Base-by-base conservation (phyloP, 495 filamentous ascomycete genomes). In the Lindgomyces ingoldianus region DNA sequence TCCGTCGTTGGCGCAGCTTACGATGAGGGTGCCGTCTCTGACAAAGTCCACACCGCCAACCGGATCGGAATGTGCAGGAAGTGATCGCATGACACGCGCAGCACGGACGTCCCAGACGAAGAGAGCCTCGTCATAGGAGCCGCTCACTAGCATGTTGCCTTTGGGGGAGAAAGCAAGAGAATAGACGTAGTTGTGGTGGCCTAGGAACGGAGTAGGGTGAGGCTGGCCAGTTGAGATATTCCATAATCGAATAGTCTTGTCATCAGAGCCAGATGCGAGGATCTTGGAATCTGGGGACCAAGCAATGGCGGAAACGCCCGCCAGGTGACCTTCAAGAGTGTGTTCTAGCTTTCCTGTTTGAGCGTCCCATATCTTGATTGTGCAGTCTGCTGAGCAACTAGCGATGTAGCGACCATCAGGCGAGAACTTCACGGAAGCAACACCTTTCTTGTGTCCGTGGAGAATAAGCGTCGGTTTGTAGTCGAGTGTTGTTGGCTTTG, bases 101-200 rank as follows among this genome's bases (percentile, higher is more conserved):
- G 90, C 87, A 0, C 94, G 84, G 2, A 98, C 89, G 75, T 98
- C 94, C 94, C 94, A 98, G 24, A 98, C 76, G 67, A 96, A 95
- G 0, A 98, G 89, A 9, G 95, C 94, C 80, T 98, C 94, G 70
- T 98, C 94, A 76, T 96, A 98, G 69, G 90, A 93, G 18, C 94
- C 95, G 60, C 89, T 93, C 39, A 89, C 94, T 18, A 98, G 84
- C 70, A 96, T 96, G 70, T 97, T 98, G 39, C 94, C 95, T 76
- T 96, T 96, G 0, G 95, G 94, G 16, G 90, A 90, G 75, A 97
- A 98, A 21, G 93, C 91, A 49, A 98, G 81, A 36, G 87, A 87
- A 75, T 93, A 96, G 46, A 98, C 87, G 78, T 96, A 97, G 73
- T 93, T 97, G 73, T 97, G 93, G 73, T 98, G 94, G 44, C 94